Evolutionary conservation across 2,329 filamentous ascomycete genomes (phyloP).

Genomic region (Diaporthe destruens): DNA sequence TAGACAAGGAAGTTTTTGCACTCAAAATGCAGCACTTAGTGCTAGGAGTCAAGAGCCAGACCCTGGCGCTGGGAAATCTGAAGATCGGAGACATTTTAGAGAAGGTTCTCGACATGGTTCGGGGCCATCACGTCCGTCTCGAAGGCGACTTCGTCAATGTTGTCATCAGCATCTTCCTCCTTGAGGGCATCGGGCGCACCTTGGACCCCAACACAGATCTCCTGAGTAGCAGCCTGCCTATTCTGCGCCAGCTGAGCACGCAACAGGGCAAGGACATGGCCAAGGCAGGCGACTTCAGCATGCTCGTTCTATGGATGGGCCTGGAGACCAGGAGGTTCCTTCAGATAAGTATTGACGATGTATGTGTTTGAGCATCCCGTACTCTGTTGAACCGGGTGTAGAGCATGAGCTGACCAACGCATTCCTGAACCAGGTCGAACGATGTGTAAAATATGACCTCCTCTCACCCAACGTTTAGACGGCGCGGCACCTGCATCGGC

Average conservation of each 20-base stretch:
- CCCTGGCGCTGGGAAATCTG: slow-evolving; percentile 91
- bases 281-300: slow-evolving; percentile 80
- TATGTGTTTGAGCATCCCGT: slow-evolving; percentile 57
- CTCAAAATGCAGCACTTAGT: slow-evolving; percentile 98
- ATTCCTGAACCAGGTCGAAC: slow-evolving; percentile 72
- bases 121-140: slow-evolving; percentile 89
- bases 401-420: slow-evolving; percentile 24
- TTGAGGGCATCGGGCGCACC: slow-evolving; percentile 92
- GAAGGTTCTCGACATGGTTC: slow-evolving; percentile 91
- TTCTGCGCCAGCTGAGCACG: slow-evolving; percentile 87
- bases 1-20: slow-evolving; percentile 91
- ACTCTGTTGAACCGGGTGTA: slow-evolving; percentile 21
- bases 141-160: slow-evolving; percentile 99
- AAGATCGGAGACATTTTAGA: slow-evolving; percentile 96
- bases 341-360: slow-evolving; percentile 90
- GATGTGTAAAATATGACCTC: slow-evolving; percentile 90
- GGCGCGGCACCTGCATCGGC: not conserved
- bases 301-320: slow-evolving; percentile 92
- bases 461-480: slow-evolving; percentile 85
- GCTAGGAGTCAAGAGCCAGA: slow-evolving; percentile 88
- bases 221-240: slow-evolving; percentile 87
- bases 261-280: slow-evolving; percentile 79
- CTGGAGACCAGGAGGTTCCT: slow-evolving; percentile 90
- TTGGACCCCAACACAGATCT: slow-evolving; percentile 90
- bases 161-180: slow-evolving; percentile 90